Base-by-base conservation (phyloP, 2,329 filamentous ascomycete genomes). In the Neonectria punicea region DNA sequence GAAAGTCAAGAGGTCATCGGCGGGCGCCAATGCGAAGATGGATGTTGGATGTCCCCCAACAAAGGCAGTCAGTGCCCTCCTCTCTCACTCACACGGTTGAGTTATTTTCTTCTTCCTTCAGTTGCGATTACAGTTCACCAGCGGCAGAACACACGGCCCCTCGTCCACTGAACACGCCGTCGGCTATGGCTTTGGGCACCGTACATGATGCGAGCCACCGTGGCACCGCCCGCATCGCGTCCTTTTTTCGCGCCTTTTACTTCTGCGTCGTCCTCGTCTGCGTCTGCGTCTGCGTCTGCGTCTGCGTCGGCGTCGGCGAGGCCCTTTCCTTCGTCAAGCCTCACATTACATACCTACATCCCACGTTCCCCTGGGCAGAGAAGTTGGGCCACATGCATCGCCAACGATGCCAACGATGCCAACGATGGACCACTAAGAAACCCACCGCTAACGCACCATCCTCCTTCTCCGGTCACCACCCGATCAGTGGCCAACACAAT, bases 191-290 rank as follows among this genome's bases (percentile, higher is more conserved):
- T 25, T 25, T 25, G 22, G 55, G 46, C 62, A 64, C 51, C 10
- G 46, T 61, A 57, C 62, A 65, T 61, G 50, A 65, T 61, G 62
- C 62, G 57, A 53, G 57, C 62, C 53, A 65, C 57, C 57, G 57
- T 65, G 62, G 57, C 63, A 61, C 28, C 47, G 58, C 50, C 50
- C 39, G 11, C 39, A 43, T 18, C 36, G 36, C 14, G 36, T 39
- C 36, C 36, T 44, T 53, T 53, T 54, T 55, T 59, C 44, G 55
- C 56, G 32, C 56, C 51, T 25, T 51, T 47, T 30, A 46, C 28
- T 53, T 61, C 18, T 47, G 22, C n/a, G 20, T 18, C 32, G 25
- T 25, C 25, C 25, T 25, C 25, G 25, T 25, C 25, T 6, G 25
- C 25, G 25, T 25, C 25, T 25, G 22, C 22, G 22, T 25, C 22